Conservation (phyloP, 768 basidiomycete genomes). For the Goffeauzyma gilvescens region DNA sequence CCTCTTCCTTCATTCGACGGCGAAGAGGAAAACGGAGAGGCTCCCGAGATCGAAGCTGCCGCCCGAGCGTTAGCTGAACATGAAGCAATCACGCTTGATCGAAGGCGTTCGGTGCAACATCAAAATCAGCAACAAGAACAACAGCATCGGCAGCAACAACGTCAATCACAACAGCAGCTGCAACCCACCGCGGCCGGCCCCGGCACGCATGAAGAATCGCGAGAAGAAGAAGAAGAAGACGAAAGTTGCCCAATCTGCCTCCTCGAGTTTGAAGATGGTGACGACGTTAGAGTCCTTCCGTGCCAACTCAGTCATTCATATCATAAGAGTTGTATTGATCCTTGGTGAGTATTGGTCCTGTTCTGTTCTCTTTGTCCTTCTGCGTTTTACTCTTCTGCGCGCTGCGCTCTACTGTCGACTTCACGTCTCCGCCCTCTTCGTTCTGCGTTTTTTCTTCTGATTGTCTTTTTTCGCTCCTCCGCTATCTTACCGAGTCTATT, state of each 20-base stretch:
- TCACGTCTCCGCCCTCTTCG: too few relatives aligned
- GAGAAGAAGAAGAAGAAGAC: slow-evolving; percentile 44
- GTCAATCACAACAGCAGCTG: background rate
- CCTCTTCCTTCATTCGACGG: too few relatives aligned
- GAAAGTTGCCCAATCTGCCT: slow-evolving; percentile 93
- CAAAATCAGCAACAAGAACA: background rate
- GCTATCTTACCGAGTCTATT: slow-evolving; percentile 4
- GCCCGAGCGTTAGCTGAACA: slow-evolving; percentile 8
- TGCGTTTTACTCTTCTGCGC: background rate
- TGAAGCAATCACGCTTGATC: background rate
- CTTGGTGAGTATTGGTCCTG: slow-evolving; percentile 30
- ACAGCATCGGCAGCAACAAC: background rate
- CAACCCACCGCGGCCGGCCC: too few relatives aligned
- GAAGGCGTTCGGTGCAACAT: background rate
- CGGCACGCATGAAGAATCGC: background rate
- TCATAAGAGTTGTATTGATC: slow-evolving; percentile 77
- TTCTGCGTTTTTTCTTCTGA: too few relatives aligned
- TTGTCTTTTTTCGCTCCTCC: background rate
- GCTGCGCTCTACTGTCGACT: too few relatives aligned
- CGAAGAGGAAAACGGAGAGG: background rate
- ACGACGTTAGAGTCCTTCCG: slow-evolving; percentile 72
- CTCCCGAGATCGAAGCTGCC: slow-evolving; percentile 9
- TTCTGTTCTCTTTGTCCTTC: background rate
- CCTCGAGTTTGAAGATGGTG: slow-evolving; percentile 80
- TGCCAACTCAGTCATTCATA: slow-evolving; percentile 82